Evolutionary conservation across 1,284 basidiomycete genomes (phyloP), one percentile per base, ranked within the genome.

Genomic region (Melampsora medusae): DNA sequence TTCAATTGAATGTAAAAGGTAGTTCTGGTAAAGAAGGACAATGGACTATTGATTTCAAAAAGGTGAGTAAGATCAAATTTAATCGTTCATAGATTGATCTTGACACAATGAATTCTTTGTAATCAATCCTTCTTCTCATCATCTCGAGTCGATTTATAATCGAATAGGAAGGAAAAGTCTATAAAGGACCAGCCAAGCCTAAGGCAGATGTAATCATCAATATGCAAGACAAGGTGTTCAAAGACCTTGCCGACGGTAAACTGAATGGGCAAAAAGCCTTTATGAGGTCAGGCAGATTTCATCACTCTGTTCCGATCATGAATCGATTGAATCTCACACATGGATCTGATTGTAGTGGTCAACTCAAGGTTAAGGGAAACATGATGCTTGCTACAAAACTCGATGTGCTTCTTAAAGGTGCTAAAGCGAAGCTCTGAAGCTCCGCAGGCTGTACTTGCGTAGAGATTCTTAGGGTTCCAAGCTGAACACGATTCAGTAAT

Each of bases 31-130:
- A 92, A 83, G 90, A 91, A 81, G 91, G 86, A 65, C 79, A 82
- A 74, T 81, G 80, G 79, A 94, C 93, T n/a, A 93, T 98, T 80
- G 96, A 98, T 86, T 83, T 97, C 82, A 99, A 99, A 88, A 91
- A 93, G 85, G 83, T 83, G 78, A 77, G 80, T 77, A 42, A 12
- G 6, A 35, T 66, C 9, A 9, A 16, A 4, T n/a, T 46, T 31
- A 1, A n/a, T 56, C 17, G 0, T 14, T 33, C 4, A 7, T 10
- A n/a, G 22, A n/a, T 69, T 14, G 7, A 7, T 35, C n/a, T 3
- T 56, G 61, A 17, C 33, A 61, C 4, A 25, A 38, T 42, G 14
- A 33, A 25, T 19, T 9, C 17, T 38, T 22, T 66, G 42, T 65
- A 19, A 66, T 48, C 62, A 19, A 50, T 25, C 7, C 17, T 33